Base-by-base conservation (phyloP, 805 yeast species). In the Teunomyces tritomae region DNA sequence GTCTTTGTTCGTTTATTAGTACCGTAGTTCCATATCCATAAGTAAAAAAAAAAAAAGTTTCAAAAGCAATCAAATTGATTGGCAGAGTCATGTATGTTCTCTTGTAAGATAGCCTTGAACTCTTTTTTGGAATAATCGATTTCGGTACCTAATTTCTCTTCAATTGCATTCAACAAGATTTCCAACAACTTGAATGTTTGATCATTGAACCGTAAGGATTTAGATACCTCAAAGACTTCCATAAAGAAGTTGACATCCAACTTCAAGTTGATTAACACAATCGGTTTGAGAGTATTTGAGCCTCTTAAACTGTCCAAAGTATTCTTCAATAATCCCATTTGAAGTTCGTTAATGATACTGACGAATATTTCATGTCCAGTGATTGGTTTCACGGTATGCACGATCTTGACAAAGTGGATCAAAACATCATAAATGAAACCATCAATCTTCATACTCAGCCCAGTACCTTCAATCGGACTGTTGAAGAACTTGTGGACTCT, bases 371-470 rank as follows among this genome's bases (percentile, higher is more conserved):
- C 70, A 5, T 51, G 50, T 13, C 67, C 70, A 0, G 76, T 71
- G 14, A 73, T 61, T 10, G 78, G 78, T 49, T 70, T 70, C 26
- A 73, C 62, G 13, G 60, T 63, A 44, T 72, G 67, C 4, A 70
- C 65, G 33, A 73, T 55, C 51, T 67, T 70, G 10, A 73, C 77
- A 54, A 71, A 71, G 53, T 71, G 76, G 28, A 71, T 58, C 44
- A 73, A 59, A 4, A 67, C 57, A 37, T 66, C 72, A 54, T 68
- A 73, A 11, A 71, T 63, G 40, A 70, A 71, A 2, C 72, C 72
- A 49, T 73, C 75, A 8, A 73, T 62, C 28, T 57, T 53, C 14
- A 68, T 44, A 13, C 39, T 24, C 3, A 45, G 51, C 14, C 39
- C 48, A 9, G 43, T 26, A 45, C 51, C 29, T 14, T 29, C 28